These are phyloP conservation scores for Ascochyta rabiei DNA, from an alignment of 2,329 filamentous ascomycete genomes.

Conservation along the genomic window DNA sequence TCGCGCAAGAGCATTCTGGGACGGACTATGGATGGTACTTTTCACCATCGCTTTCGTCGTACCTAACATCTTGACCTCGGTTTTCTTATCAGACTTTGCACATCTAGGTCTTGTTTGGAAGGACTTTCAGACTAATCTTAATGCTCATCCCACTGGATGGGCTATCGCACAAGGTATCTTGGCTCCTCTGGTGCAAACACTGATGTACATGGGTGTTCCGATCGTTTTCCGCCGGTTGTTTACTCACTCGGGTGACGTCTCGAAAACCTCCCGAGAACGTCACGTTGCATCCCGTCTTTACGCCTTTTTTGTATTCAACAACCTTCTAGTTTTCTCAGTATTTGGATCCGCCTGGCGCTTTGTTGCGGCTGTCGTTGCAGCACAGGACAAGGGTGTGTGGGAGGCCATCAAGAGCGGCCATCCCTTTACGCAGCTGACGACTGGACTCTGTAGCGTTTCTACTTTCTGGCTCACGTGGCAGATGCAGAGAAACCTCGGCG, in stretches of 20 bases:
- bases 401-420: conserved; percentile 69
- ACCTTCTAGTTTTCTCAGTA: conserved; percentile 87
- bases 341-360: conserved; percentile 88
- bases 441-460: conserved; percentile 79
- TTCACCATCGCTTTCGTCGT: conserved; percentile 85
- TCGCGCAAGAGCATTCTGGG: conserved; percentile 74
- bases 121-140: conserved; percentile 71
- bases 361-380: conserved; percentile 67
- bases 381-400: conserved; percentile 63
- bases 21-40: conserved; percentile 80
- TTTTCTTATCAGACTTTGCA: conserved; percentile 85
- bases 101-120: conserved; percentile 84
- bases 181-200: conserved; percentile 82
- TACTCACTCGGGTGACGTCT: conserved; percentile 82
- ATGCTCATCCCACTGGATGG: conserved; percentile 71
- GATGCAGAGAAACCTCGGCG: conserved; percentile 85
- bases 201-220: conserved; percentile 84
- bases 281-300: conserved; percentile 91
- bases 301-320: conserved; percentile 98
- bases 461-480: conserved; percentile 92
- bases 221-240: conserved; percentile 88
- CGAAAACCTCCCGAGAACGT: conserved; percentile 87
- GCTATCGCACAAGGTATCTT: conserved; percentile 89
- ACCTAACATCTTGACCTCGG: conserved; percentile 90
- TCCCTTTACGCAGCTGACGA: conserved; percentile 69